Base-by-base conservation (phyloP, 768 basidiomycete genomes). In the Baorangia bicolor region DNA sequence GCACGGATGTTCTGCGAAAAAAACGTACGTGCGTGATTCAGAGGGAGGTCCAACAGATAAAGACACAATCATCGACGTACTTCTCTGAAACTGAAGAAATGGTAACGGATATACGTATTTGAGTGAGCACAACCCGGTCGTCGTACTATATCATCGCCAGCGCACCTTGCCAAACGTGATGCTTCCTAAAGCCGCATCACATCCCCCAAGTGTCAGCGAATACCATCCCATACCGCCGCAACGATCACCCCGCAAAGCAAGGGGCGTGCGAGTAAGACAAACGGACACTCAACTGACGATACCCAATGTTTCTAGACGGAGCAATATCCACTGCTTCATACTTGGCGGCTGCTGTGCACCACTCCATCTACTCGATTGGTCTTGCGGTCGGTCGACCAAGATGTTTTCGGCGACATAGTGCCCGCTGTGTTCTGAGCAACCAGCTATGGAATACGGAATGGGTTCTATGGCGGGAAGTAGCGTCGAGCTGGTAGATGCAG, bases 81-180 rank as follows among this genome's bases (percentile, higher is more conserved):
- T 71, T 59, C 59, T 60, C 43, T 71, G 63, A 52, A 64, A 65
- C 64, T 67, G 52, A 23, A 49, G 25, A 30, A 4, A 37, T 8
- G 2, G 14, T n/a, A 21, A 28, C 20, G 25, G 33, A 20, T 20
- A 27, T 6, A 33, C 34, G 13, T 1, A 25, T 40, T 27, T 21
- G 54, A 51, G 49, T 48, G 33, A 55, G 41, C 25, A 37, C 39
- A 33, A 35, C 25, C 27, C 18, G 11, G 23, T 13, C 11, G 8
- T 37, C 30, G 40, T 18, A 27, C 23, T 39, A 49, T 28, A 41
- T 49, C 23, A 16, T 40, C 25, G 2, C 39, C 20, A 30, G 60
- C 70, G 39, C 51, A 90, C 90, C 81, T 92, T 92, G 63, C 91
- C 90, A 71, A 92, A 92, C 12, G 84, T 90, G 60, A 92, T 82